Percentiles rank a stretch among this genome's conserved stretches.
Conservation (phyloP, 2,329 filamentous ascomycete genomes). For the Penicillium thymicola region DNA sequence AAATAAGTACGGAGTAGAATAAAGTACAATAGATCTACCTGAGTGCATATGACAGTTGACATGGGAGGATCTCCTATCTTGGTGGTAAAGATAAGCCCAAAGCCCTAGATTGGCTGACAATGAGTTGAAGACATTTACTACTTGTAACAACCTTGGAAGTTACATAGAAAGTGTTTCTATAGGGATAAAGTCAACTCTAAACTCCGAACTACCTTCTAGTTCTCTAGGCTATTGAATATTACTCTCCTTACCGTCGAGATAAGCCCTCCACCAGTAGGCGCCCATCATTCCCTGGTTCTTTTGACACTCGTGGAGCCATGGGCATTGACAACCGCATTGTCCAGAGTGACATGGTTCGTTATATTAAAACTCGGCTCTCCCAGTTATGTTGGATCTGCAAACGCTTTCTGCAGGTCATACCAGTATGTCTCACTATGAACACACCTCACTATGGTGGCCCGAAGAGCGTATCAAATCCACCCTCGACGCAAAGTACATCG, state of each 20-base stretch:
- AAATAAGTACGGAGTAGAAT: neutral
- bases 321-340: neutral
- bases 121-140: neutral
- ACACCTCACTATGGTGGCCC: slow-evolving; percentile 45
- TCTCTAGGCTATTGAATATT: neutral
- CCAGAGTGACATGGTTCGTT: neutral
- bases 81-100: slow-evolving; percentile 1
- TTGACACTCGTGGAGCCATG: neutral
- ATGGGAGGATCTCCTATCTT: neutral
- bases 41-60: neutral
- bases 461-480: slow-evolving; percentile 45
- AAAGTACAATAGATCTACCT: neutral
- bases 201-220: neutral
- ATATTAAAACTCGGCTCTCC: neutral
- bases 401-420: neutral
- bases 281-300: neutral
- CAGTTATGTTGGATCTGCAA: neutral
- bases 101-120: slow-evolving; percentile 1
- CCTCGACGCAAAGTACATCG: slow-evolving; percentile 41
- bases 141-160: neutral
- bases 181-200: neutral
- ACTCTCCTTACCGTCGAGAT: slow-evolving; percentile 1
- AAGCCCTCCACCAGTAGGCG: neutral
- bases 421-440: slow-evolving; percentile 16
- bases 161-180: too few species aligned